Conservation (phyloP, 2,329 filamentous ascomycete species). For the Venturia nashicola region DNA sequence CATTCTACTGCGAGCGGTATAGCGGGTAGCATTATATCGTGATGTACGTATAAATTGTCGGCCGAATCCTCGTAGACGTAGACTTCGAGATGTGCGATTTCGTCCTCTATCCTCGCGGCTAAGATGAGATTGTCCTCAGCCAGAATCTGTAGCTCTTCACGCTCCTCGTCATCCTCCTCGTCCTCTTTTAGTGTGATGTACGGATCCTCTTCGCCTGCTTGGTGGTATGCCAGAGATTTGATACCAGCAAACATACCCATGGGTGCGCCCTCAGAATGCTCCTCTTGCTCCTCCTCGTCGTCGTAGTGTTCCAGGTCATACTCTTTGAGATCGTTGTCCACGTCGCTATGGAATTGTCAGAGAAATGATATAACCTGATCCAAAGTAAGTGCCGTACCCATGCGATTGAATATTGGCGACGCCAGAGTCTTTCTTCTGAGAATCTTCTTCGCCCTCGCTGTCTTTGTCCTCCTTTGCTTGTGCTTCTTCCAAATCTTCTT, state of each 20-base stretch:
- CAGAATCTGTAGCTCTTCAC: constrained; percentile 86
- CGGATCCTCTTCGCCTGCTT: constrained; percentile 86
- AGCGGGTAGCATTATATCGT: constrained; percentile 97
- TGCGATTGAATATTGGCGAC: background rate
- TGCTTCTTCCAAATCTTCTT: constrained; percentile 34
- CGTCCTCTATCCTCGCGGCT: constrained; percentile 89
- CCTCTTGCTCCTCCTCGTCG: constrained; percentile 52
- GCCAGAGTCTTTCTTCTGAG: constrained; percentile 12
- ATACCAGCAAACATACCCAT: constrained; percentile 94
- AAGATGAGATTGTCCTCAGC: constrained; percentile 87
- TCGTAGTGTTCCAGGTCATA: constrained; percentile 95
- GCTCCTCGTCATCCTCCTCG: constrained; percentile 64
- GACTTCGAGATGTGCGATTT: constrained; percentile 89
- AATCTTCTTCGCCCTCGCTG: constrained; percentile 14
- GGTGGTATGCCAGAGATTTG: constrained; percentile 86
- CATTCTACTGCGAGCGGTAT: constrained; percentile 94
- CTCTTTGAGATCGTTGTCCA: constrained; percentile 82
- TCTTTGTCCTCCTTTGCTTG: constrained; percentile 31
- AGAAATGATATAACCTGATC: constrained; percentile 7
- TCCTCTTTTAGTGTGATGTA: constrained; percentile 79
- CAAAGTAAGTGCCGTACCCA: background rate
- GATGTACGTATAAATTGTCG: constrained; percentile 97
- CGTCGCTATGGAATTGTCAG: constrained; percentile 18
- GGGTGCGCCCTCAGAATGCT: constrained; percentile 49
- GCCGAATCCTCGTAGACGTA: constrained; percentile 94